Percentiles rank a stretch among this genome's conserved stretches.
Conservation (phyloP, 305 asterid species). For the Fraxinus paxiana region DNA sequence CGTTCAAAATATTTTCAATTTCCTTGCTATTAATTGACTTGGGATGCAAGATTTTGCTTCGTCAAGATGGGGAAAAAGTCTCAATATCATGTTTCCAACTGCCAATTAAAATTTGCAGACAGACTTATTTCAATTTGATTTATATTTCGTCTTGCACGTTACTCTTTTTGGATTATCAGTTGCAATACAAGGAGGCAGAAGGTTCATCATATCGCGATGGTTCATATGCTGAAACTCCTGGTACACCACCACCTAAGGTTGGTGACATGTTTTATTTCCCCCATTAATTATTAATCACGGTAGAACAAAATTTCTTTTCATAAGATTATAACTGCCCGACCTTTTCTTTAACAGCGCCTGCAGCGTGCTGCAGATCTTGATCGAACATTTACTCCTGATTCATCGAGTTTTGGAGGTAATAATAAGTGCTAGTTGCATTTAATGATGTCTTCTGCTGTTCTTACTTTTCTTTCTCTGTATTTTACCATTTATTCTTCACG, state of each 20-base stretch:
- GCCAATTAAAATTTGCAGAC: not conserved
- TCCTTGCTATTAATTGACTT: not conserved
- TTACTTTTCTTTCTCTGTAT: not conserved
- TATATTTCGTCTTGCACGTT: slow-evolving; percentile 14
- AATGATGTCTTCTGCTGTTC: not conserved
- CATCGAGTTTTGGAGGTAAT: slow-evolving; percentile 67
- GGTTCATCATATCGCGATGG: slow-evolving; percentile 83
- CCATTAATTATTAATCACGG: not conserved
- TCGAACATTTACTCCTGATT: slow-evolving; percentile 74
- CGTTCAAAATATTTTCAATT: not conserved
- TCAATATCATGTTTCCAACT: not conserved
- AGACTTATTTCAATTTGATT: not conserved
- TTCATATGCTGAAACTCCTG: slow-evolving; percentile 80
- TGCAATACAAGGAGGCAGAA: slow-evolving; percentile 93
- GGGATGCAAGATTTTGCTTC: not conserved
- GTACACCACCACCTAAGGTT: slow-evolving; percentile 94
- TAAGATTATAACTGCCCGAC: not conserved
- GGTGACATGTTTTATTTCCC: slow-evolving; percentile 5
- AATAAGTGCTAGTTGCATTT: not conserved
- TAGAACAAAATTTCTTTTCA: not conserved
- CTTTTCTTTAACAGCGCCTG: slow-evolving; percentile 49
- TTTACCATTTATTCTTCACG: slow-evolving; percentile 1
- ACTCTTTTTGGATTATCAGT: slow-evolving; percentile 36
- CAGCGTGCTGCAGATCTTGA: slow-evolving; percentile 72
- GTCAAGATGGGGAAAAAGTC: slow-evolving; percentile 10